Conservation (phyloP, 495 filamentous ascomycete species). For the Aspergillus campestris region DNA sequence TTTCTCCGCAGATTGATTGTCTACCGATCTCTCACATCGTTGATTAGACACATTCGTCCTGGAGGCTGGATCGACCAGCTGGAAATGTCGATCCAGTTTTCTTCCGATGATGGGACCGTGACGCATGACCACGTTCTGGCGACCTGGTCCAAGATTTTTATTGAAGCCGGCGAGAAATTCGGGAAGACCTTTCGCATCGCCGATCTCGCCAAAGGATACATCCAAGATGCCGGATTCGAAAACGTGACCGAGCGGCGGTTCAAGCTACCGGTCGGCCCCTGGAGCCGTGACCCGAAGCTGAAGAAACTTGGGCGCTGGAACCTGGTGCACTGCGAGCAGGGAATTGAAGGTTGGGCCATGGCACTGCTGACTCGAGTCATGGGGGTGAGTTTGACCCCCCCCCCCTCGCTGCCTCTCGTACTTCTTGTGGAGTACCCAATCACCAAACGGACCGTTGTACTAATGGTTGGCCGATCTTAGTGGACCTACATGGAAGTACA, state of each 20-base stretch:
- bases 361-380: slow-evolving; percentile 53
- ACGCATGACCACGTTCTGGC: slow-evolving; percentile 41
- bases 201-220: slow-evolving; percentile 26
- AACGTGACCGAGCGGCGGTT: slow-evolving; percentile 50
- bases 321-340: slow-evolving; percentile 49
- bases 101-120: slow-evolving; percentile 44
- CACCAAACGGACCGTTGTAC: slow-evolving; percentile 2
- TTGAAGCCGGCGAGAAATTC: slow-evolving; percentile 43
- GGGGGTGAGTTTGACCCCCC: slow-evolving; percentile 17
- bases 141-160: slow-evolving; percentile 40
- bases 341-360: slow-evolving; percentile 47
- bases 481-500: slow-evolving; percentile 21
- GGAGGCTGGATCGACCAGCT: slow-evolving; percentile 59
- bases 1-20: background rate
- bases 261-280: slow-evolving; percentile 56
- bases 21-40: background rate
- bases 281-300: slow-evolving; percentile 53
- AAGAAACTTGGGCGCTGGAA: slow-evolving; percentile 59
- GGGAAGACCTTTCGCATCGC: slow-evolving; percentile 40
- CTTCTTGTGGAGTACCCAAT: background rate
- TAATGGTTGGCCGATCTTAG: slow-evolving; percentile 4
- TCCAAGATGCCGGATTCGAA: slow-evolving; percentile 45
- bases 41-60: slow-evolving; percentile 40
- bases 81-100: slow-evolving; percentile 42
- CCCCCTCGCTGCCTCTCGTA: background rate